A percentile compares a stretch with the other conserved stretches of the same genome.
These are phyloP conservation scores for Arthrobotrys entomopaga DNA, from an alignment of 2,329 filamentous ascomycete genomes.

Conservation along the genomic window DNA sequence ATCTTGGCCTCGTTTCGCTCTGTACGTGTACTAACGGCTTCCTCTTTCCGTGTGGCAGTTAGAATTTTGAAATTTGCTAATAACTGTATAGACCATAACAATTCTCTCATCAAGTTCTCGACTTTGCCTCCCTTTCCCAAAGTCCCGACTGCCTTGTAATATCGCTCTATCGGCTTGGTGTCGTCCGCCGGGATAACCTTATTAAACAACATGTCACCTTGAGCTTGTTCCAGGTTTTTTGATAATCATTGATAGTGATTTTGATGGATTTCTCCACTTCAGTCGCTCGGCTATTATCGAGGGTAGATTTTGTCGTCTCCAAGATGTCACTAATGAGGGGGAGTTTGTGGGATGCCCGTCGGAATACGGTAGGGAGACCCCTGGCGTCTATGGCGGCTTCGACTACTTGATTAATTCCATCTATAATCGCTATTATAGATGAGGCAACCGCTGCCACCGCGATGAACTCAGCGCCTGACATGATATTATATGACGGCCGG, in stretches of 20 bases:
- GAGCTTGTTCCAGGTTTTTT: not conserved
- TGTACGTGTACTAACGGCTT: not conserved
- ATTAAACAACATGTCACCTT: not conserved
- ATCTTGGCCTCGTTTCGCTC: not conserved
- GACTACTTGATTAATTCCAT: conserved; percentile 5
- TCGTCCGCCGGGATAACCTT: conserved; percentile 4
- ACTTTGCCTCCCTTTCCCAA: conserved; percentile 13
- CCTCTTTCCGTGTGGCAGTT: not conserved
- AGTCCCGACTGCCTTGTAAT: conserved; percentile 11
- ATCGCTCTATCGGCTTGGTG: not conserved
- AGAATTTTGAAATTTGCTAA: conserved; percentile 19
- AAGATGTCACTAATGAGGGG: conserved; percentile 17
- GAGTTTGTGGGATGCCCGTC: conserved; percentile 6
- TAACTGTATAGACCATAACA: conserved; percentile 8
- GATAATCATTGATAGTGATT: not conserved
- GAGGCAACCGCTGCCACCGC: conserved; percentile 11
- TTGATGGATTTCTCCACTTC: not conserved
- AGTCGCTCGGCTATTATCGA: not conserved
- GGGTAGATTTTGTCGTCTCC: not conserved
- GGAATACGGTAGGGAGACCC: conserved; percentile 24
- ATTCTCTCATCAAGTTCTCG: conserved; percentile 8
- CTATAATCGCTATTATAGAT: conserved; percentile 6
- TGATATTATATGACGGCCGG: not conserved
- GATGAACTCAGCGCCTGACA: conserved; percentile 23
- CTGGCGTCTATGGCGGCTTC: not conserved